A percentile compares a stretch with the other conserved stretches of the same genome.
These are phyloP conservation scores for Corylus americana DNA, from an alignment of 306 rosid genomes.

Conservation along the genomic window DNA sequence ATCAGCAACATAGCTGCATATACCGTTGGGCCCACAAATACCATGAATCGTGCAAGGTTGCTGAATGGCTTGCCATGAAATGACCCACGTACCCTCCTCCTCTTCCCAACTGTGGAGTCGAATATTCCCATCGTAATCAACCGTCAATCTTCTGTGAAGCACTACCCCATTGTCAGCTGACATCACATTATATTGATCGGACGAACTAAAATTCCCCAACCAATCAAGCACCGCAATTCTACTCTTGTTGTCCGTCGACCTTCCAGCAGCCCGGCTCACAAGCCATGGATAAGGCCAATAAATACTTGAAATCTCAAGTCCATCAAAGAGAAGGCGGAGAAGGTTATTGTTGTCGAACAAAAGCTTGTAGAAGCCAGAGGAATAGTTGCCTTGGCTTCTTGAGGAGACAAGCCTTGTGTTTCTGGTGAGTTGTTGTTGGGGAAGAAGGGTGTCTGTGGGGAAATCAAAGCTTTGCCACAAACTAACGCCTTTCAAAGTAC, in stretches of 20 bases:
- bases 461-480: conserved; percentile 50
- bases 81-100: no score
- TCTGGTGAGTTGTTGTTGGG: conserved; percentile 34
- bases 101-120: no score
- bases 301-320: conserved; percentile 24
- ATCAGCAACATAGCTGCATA: no score
- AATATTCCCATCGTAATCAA: no score
- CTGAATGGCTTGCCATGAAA: no score
- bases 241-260: conserved; percentile 20
- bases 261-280: background rate
- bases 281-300: conserved; percentile 30
- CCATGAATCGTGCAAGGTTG: no score
- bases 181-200: no score
- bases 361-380: conserved; percentile 36
- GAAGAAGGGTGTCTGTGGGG: conserved; percentile 52
- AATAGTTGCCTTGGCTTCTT: conserved; percentile 24
- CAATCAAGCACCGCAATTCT: conserved; percentile 18
- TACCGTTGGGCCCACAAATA: no score
- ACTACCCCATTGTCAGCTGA: no score
- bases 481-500: background rate
- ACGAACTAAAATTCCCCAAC: conserved; percentile 10
- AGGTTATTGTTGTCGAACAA: conserved; percentile 26
- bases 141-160: no score
- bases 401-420: conserved; percentile 25
- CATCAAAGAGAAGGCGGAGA: conserved; percentile 26